Evolutionary conservation across 441 rosid species (phyloP), one percentile per base, ranked within the genome.

Genomic region (Eutrema salsugineum): DNA sequence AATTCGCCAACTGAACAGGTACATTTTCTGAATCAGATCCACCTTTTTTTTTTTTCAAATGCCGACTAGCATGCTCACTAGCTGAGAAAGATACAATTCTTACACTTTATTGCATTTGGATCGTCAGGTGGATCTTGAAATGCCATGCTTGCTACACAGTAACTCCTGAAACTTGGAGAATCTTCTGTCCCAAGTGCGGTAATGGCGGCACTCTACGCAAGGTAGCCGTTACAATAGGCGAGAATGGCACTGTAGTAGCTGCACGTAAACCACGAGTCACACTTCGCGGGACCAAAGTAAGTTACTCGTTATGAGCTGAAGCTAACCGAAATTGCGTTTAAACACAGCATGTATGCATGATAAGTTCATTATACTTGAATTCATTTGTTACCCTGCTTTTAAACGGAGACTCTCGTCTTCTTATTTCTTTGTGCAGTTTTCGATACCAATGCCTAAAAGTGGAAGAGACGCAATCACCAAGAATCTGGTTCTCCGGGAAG

Each of bases 131-230:
- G 99, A 77, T 93, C 70, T 73, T 93, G 80, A 91, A 84, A 75
- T 95, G 99, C 59, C 98, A 95, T 83, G 99, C 99, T 64, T 95
- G 99, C 86, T 91, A 85, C 76, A 84, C 87, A 16, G 84, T 89
- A 70, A 93, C 97, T 77, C 85, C 87, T 70, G 97, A 93, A 78
- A 83, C 87, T 53, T 95, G 90, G 42, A 91, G 89, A 77, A 82
- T 84, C 27, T 95, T 93, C 76, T 91, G 98, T 72, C 97, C 97
- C 1, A 93, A 91, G 71, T 91, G 98, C 71, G 99, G 98, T 61
- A 95, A 89, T 78, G 98, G 97, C 47, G 98, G 98, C 61, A 95
- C 98, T 53, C 76, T 91, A 75, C 85, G 91, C 4, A 95, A 84
- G 70, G 98, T 89, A 42, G 95, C 94, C 11, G 90, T 91, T 36